Evolutionary conservation across 2,329 filamentous ascomycete genomes (phyloP), one percentile per base, ranked within the genome.

Genomic region (Macrophomina tecta): DNA sequence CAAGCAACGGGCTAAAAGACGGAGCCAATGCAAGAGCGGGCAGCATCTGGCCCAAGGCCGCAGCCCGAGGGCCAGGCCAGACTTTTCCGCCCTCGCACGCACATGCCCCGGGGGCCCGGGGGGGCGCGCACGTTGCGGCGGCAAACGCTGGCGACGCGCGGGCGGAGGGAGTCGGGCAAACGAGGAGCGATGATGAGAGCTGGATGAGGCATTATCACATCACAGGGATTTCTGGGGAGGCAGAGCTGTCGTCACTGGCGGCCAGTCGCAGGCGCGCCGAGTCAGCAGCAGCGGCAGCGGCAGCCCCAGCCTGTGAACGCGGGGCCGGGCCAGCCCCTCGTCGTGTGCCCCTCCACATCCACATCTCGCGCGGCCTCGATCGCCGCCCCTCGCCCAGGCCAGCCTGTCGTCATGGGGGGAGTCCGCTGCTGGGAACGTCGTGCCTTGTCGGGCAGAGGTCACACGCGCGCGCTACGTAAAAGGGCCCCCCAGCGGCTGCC

Each of bases 121-220:
- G 12, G 14, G 45, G 12, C 12, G 8, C 45, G 16, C n/a, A 28
- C 28, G 3, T 45, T 8, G 38, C 55, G 11, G 42, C 42, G 32
- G 45, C 42, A 28, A 49, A 38, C 16, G 14, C 18, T n/a, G 28
- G 28, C 23, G 23, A n/a, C 42, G 56, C 42, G 56, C 56, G 58
- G 58, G 28, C 58, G 58, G 58, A 62, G 58, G 58, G 58, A 62
- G 14, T 62, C 58, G 58, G 58, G 58, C 45, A 48, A 62, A 49
- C 58, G 40, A 62, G 58, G 58, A 62, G 58, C 42, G 32, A 14
- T 23, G 51, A 14, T 30, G 51, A 23, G 34, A 32, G 55, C n/a
- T 30, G 45, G 49, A 11, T 62, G 58, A 62, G 42, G 58, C 42
- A 49, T 49, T 49, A 62, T 62, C 32, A 49, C 45, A 32, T 28